Base-by-base conservation (phyloP, 78 protist genomes). In the Corallochytrium limacisporum region DNA sequence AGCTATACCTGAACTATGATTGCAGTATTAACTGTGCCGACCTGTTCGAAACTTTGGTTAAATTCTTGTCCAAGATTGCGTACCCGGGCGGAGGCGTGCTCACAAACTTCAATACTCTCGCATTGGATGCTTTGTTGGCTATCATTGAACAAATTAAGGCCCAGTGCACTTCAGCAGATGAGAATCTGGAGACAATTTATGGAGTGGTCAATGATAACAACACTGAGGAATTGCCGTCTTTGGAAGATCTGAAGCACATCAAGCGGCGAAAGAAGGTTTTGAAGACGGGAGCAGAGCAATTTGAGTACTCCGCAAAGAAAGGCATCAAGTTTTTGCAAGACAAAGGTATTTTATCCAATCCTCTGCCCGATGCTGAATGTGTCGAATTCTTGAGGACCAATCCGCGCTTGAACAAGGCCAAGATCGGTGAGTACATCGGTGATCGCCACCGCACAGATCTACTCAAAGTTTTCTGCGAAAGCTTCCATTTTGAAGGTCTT, bases 371-470 rank as follows among this genome's bases (percentile, higher is more conserved):
- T 7, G 33, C 12, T 5, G 59, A 54, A 10, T n/a, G 57, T 5
- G 78, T 67, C 5, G 63, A 9, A 26, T 53, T 75, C 46, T 44
- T 76, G 35, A 69, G 53, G 36, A 22, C 7, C 31, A 47, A 48
- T 32, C 72, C 78, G 13, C 44, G 13, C 16, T 69, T 84, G 31
- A 73, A 72, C 40, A 65, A 62, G 70, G 43, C 55, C 0, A 60
- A 29, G 48, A 53, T 84, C 13, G 89, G 84, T 9, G 69, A 72
- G 55, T 72, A 49, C 55, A n/a, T 72, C 22, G 77, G 69, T 49
- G 16, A 12, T 3, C 54, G 6, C 16, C 26, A 29, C 18, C 22
- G 46, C 33, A 3, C 2, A 0, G 43, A 10, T 6, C 50, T 63
- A 35, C 53, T 74, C 4, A 1, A 6, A 3, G 57, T 7, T 29